Base-by-base conservation (phyloP, 345 rosid species). In the Gossypium bickii region DNA sequence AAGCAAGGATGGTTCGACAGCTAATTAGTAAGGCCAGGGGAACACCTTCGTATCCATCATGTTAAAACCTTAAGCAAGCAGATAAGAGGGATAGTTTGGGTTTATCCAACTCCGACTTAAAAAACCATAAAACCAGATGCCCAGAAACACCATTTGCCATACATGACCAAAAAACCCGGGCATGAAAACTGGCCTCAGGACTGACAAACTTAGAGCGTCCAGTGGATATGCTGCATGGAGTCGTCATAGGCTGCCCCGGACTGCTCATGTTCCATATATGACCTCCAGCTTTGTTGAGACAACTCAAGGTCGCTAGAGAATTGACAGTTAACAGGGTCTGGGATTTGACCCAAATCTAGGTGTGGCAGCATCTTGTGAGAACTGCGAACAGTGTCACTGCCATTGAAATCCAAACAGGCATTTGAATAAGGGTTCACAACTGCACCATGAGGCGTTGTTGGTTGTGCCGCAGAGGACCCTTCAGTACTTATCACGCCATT, bases 141-240 rank as follows among this genome's bases (percentile, higher is more conserved):
- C 61, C 17, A 9, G 41, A 52, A 17, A 48, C 15, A 25, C 2
- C n/a, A 43, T 10, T 44, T 3, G 64, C 7, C 29, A 64, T 8
- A 9, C 27, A 38, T 38, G 22, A 38, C 25, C 7, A 34, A 17
- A 13, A 45, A 15, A 16, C 15, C 22, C 15, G 1, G 58, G 58
- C 38, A 67, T 18, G 17, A 34, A 34, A 34, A 34, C 41, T 34
- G 13, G 27, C 3, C n/a, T 34, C 0, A 22, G 38, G 43, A 60
- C 47, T 15, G 24, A 17, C 12, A 12, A 10, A 7, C 52, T 52
- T 34, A 92, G 41, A 88, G 97, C 43, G 92, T 86, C 97, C 98
- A 92, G 79, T 92, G 82, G 78, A 81, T 83, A 63, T 87, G 88
- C 80, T 84, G 88, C 64, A 86, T 77, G 55, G 95, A 83, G 22